These are phyloP conservation scores for Fraxinus sp. DNA, from an alignment of 305 asterid genomes.

Conservation along the genomic window DNA sequence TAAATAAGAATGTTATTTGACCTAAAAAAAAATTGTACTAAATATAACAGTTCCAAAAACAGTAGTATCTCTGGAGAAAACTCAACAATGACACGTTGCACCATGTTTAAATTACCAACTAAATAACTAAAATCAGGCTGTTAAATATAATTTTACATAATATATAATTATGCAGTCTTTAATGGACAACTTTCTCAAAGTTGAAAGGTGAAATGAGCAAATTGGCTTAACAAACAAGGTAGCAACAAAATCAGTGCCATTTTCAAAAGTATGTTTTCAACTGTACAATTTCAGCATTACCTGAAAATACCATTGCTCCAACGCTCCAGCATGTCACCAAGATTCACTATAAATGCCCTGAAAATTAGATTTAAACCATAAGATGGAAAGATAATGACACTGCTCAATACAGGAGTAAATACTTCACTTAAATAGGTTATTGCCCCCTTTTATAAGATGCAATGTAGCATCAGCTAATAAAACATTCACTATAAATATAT, in stretches of 20 bases:
- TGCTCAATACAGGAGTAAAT: neutral
- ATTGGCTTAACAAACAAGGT: neutral
- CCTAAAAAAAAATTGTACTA: too few relatives aligned
- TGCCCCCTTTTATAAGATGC: neutral
- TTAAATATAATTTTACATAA: too few relatives aligned
- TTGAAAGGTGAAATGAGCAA: neutral
- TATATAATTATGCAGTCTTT: too few relatives aligned
- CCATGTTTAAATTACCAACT: neutral
- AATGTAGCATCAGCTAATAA: neutral
- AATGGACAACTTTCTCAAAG: neutral
- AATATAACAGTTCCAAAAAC: neutral
- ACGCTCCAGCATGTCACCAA: constrained; percentile 92
- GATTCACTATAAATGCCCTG: constrained; percentile 87
- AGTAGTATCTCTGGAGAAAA: neutral
- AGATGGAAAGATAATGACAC: neutral
- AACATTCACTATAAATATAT: neutral
- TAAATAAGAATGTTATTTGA: neutral
- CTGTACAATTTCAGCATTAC: constrained; percentile 31
- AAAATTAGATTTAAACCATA: constrained; percentile 19
- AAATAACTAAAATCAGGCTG: neutral
- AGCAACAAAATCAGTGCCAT: neutral
- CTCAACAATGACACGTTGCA: neutral
- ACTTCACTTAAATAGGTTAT: neutral
- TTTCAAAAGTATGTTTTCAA: neutral
- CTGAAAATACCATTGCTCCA: constrained; percentile 84